Percentiles rank a stretch among this genome's conserved stretches.
Conservation (phyloP, 805 yeast species). For the Lipomyces yamanashiensis region DNA sequence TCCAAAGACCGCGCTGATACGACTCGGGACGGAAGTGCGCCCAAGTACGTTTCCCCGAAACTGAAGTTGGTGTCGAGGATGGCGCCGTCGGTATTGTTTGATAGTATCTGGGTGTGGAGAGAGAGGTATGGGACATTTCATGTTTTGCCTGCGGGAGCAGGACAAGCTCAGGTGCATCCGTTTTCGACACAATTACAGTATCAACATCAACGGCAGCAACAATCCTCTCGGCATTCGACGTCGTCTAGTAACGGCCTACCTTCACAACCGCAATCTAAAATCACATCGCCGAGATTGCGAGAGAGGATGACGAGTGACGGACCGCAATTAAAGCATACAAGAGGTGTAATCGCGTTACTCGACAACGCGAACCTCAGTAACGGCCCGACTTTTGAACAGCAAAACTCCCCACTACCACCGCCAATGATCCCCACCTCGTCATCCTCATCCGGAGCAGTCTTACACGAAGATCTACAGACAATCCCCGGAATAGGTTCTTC, state of each 20-base stretch:
- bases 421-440: slow-evolving; percentile 1
- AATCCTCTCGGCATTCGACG: slow-evolving; percentile 14
- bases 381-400: slow-evolving; percentile 35
- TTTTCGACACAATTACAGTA: slow-evolving; percentile 10
- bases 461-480: not conserved
- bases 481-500: not conserved
- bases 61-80: slow-evolving; percentile 69
- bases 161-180: slow-evolving; percentile 27
- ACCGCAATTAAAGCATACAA: slow-evolving; percentile 26
- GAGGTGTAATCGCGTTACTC: slow-evolving; percentile 32
- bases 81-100: slow-evolving; percentile 93
- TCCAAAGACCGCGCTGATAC: slow-evolving; percentile 44
- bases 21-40: slow-evolving; percentile 18
- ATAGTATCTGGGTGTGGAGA: slow-evolving; percentile 80
- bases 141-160: slow-evolving; percentile 29
- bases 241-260: not conserved
- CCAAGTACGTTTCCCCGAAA: slow-evolving; percentile 36
- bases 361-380: slow-evolving; percentile 18
- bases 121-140: slow-evolving; percentile 70
- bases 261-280: slow-evolving; percentile 18
- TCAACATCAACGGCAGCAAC: slow-evolving; percentile 24
- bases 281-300: slow-evolving; percentile 26
- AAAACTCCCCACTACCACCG: slow-evolving; percentile 22
- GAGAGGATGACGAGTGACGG: slow-evolving; percentile 19
- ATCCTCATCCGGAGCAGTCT: not conserved